Conservation (phyloP, 2,329 filamentous ascomycete species). For the Fusarium sarcochroum region DNA sequence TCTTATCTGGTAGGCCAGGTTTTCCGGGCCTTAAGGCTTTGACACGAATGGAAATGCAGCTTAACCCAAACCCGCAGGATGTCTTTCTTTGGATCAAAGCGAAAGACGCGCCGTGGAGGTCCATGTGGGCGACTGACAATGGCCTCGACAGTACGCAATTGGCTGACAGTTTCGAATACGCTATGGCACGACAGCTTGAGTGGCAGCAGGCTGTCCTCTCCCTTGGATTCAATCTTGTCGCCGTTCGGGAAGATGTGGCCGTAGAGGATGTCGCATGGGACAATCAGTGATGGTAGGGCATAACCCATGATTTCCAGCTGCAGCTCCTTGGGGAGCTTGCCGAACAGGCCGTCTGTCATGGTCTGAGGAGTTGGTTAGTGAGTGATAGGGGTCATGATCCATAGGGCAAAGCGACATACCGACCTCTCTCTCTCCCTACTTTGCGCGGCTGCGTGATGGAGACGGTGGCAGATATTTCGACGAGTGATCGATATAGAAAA, state of each 20-base stretch:
- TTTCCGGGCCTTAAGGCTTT: no score
- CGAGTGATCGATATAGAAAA: no score
- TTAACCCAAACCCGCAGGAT: conserved; percentile 5
- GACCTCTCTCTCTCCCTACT: background rate
- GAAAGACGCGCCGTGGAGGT: background rate
- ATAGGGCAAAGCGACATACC: background rate
- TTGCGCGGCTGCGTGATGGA: background rate
- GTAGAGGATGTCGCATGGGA: background rate
- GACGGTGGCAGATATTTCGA: background rate
- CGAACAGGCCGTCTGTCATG: background rate
- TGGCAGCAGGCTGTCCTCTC: background rate
- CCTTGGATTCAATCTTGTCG: background rate
- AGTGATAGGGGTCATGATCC: no score
- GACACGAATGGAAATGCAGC: no score
- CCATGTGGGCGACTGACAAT: no score
- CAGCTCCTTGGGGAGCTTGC: background rate
- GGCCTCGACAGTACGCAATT: background rate
- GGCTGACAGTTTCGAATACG: background rate
- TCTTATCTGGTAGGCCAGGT: no score
- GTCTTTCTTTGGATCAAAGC: background rate
- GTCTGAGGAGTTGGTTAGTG: background rate
- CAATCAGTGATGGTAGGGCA: background rate
- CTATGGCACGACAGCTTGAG: conserved; percentile 2
- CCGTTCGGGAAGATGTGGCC: background rate
- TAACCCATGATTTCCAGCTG: background rate